These are phyloP conservation scores for Withania somnifera DNA, from an alignment of 305 asterid genomes.

Conservation along the genomic window DNA sequence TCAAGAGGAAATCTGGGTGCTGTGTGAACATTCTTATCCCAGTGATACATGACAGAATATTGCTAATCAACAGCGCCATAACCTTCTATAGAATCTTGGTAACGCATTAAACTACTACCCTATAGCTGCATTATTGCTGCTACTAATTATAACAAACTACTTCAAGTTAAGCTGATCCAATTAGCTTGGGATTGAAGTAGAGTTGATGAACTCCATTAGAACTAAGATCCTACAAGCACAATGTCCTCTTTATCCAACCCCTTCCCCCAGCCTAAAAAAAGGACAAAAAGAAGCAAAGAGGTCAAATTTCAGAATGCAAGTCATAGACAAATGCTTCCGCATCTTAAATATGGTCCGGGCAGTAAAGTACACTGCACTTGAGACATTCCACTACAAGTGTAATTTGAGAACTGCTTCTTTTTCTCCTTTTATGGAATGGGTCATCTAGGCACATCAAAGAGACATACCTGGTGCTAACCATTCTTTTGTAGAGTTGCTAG, in stretches of 20 bases:
- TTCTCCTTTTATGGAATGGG: neutral
- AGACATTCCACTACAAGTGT: neutral
- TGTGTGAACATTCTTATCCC: neutral
- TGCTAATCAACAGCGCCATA: neutral
- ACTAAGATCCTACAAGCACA: neutral
- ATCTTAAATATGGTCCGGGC: neutral
- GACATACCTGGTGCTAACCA: slow-evolving; percentile 75
- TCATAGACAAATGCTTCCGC: neutral
- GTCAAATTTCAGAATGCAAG: neutral
- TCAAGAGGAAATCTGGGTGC: neutral
- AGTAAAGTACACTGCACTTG: neutral
- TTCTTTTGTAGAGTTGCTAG: slow-evolving; percentile 39
- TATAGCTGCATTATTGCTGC: neutral
- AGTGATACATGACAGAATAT: neutral
- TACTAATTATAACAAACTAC: neutral
- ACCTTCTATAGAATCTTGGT: neutral
- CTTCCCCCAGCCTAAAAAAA: neutral
- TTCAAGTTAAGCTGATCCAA: neutral
- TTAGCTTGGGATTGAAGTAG: neutral
- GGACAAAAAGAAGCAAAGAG: neutral
- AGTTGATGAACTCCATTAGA: neutral
- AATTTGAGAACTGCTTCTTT: neutral
- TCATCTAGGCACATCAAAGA: slow-evolving; percentile 6
- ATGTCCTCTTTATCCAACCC: neutral
- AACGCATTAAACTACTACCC: neutral